Percentiles rank a stretch among this genome's conserved stretches.
These are phyloP conservation scores for Arthroderma sp. DNA, from an alignment of 2,329 filamentous ascomycete genomes.

Conservation along the genomic window DNA sequence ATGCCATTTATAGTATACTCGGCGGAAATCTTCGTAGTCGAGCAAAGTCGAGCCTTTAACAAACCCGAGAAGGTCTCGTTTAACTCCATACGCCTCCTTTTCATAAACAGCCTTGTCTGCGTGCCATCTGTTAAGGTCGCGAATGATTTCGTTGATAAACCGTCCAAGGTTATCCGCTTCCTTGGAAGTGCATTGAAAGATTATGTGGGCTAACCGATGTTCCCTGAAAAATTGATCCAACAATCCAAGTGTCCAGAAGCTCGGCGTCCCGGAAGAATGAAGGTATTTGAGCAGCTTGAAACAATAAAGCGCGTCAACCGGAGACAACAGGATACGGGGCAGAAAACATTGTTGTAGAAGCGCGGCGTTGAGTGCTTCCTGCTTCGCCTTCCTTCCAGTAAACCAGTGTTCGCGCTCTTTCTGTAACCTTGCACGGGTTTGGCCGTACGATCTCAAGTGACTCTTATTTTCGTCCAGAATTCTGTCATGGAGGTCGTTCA, in stretches of 20 bases:
- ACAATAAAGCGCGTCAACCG: constrained; percentile 76
- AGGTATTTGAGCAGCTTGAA: constrained; percentile 79
- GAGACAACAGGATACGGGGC: constrained; percentile 72
- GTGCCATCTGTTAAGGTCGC: constrained; percentile 76
- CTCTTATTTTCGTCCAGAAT: constrained; percentile 61
- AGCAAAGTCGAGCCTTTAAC: constrained; percentile 60
- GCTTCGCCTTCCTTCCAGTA: constrained; percentile 47
- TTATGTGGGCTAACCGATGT: constrained; percentile 64
- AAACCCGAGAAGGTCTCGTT: constrained; percentile 62
- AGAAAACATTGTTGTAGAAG: constrained; percentile 84
- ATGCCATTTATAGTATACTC: constrained; percentile 83
- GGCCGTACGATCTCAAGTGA: constrained; percentile 53
- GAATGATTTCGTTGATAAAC: constrained; percentile 70
- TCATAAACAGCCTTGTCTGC: constrained; percentile 62
- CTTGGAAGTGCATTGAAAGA: constrained; percentile 78
- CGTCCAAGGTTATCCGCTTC: constrained; percentile 89
- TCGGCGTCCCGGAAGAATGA: constrained; percentile 69
- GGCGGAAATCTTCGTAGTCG: constrained; percentile 75
- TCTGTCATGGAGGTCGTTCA: constrained; percentile 55
- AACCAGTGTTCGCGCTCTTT: constrained; percentile 75
- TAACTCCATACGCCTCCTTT: constrained; percentile 60
- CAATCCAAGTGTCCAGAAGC: constrained; percentile 74
- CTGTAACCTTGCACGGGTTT: constrained; percentile 55
- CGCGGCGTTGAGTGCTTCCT: constrained; percentile 56
- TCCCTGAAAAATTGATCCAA: constrained; percentile 75